These are phyloP conservation scores for Umbilicaria muhlenbergii DNA, from an alignment of 495 filamentous ascomycete genomes.

Conservation along the genomic window DNA sequence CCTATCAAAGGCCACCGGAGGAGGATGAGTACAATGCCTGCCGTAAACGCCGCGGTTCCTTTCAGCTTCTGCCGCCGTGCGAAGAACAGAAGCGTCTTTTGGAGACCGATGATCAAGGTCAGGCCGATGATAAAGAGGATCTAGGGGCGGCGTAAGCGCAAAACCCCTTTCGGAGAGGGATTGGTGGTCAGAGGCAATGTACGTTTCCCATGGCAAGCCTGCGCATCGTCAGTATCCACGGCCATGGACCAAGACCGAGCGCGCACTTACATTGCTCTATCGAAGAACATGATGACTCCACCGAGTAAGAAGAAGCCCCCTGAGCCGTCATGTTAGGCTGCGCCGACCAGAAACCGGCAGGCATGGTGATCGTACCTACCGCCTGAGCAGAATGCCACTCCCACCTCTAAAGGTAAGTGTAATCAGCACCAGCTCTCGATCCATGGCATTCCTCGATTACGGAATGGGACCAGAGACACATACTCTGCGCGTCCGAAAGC, in stretches of 20 bases:
- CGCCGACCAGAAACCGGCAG: not conserved
- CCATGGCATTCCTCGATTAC: not conserved
- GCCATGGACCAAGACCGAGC: not conserved
- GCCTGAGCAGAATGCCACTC: constrained; percentile 87
- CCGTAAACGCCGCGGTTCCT: constrained; percentile 76
- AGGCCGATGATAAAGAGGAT: constrained; percentile 96
- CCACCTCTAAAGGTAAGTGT: constrained; percentile 52
- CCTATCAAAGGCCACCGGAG: constrained; percentile 78
- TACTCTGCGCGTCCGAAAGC: constrained; percentile 93
- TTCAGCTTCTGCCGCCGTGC: constrained; percentile 80
- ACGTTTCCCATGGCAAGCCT: constrained; percentile 84
- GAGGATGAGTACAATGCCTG: constrained; percentile 74
- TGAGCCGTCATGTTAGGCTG: constrained; percentile 18
- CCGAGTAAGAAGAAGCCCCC: constrained; percentile 87
- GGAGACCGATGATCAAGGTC: constrained; percentile 83
- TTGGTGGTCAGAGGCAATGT: constrained; percentile 10
- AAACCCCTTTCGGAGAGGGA: not conserved
- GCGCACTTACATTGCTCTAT: constrained; percentile 65
- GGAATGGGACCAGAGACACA: constrained; percentile 14
- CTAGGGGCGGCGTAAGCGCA: constrained; percentile 21
- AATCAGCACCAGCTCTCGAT: constrained; percentile 5
- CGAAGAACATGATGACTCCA: constrained; percentile 91
- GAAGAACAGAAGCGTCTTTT: constrained; percentile 87
- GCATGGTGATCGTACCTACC: constrained; percentile 45
- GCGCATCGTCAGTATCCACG: constrained; percentile 3